Evolutionary conservation across 2,329 filamentous ascomycete genomes (phyloP).

Genomic region (Dactylellina leptospora): DNA sequence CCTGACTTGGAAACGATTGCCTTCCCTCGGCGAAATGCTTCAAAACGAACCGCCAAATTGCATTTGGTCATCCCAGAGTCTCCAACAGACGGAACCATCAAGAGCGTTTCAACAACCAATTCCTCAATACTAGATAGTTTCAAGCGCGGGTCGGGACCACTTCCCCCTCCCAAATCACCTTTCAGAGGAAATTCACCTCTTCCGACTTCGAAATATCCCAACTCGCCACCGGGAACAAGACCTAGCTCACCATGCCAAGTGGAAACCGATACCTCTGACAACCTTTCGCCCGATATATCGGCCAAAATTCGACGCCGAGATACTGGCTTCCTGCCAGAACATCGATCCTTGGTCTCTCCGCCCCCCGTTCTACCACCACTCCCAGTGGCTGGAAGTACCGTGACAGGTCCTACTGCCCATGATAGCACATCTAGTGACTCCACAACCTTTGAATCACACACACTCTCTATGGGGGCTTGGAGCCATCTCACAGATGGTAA

Average conservation of each 20-base stretch:
- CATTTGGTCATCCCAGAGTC: slow-evolving; percentile 47
- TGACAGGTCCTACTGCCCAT: background rate
- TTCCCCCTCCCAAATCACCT: slow-evolving; percentile 37
- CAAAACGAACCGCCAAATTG: slow-evolving; percentile 3
- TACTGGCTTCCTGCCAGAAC: slow-evolving; percentile 27
- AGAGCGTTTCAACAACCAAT: slow-evolving; percentile 34
- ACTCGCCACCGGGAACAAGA: slow-evolving; percentile 2
- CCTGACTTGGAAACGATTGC: slow-evolving; percentile 4
- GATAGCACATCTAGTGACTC: background rate
- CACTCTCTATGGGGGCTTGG: slow-evolving; percentile 22
- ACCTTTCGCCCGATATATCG: background rate
- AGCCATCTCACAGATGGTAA: slow-evolving; percentile 24
- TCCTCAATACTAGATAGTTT: slow-evolving; percentile 41
- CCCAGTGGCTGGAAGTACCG: background rate
- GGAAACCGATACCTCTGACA: background rate
- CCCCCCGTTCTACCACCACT: slow-evolving; percentile 30
- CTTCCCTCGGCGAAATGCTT: slow-evolving; percentile 6
- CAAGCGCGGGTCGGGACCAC: slow-evolving; percentile 27
- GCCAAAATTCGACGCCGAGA: slow-evolving; percentile 25
- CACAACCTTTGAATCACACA: slow-evolving; percentile 1
- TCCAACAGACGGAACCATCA: slow-evolving; percentile 42
- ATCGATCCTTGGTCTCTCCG: slow-evolving; percentile 12
- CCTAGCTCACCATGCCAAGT: slow-evolving; percentile 12
- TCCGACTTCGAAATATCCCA: slow-evolving; percentile 1
- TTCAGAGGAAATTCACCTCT: slow-evolving; percentile 29